These are phyloP conservation scores for Murraya paniculata DNA, from an alignment of 345 rosid species.

Conservation along the genomic window DNA sequence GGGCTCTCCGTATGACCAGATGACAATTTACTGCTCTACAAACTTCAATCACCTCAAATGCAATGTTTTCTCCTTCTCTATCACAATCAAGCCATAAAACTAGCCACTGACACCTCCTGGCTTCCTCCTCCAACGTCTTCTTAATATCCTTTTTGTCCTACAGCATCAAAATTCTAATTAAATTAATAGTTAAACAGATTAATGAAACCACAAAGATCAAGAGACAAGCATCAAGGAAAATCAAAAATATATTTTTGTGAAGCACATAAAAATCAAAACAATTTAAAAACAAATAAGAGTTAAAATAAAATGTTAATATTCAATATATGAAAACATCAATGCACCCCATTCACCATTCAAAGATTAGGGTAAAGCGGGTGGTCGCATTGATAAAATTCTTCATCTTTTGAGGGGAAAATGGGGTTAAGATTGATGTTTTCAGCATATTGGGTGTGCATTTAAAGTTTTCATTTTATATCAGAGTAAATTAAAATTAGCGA, in stretches of 20 bases:
- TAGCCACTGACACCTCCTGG: constrained; percentile 91
- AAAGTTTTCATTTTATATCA: too few relatives aligned
- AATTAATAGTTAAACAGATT: neutral
- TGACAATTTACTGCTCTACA: constrained; percentile 54
- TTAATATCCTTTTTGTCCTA: constrained; percentile 86
- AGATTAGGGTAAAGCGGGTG: too few relatives aligned
- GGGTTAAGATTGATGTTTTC: too few relatives aligned
- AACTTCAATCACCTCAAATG: constrained; percentile 83
- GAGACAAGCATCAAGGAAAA: neutral
- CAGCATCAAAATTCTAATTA: constrained; percentile 4
- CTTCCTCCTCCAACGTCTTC: constrained; percentile 92
- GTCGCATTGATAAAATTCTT: too few relatives aligned
- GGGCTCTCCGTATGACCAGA: constrained; percentile 75
- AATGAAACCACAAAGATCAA: neutral
- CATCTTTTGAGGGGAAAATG: too few relatives aligned
- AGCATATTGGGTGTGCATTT: too few relatives aligned
- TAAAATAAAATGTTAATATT: neutral
- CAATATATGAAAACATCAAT: neutral
- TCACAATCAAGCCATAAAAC: constrained; percentile 98
- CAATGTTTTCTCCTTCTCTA: constrained; percentile 96
- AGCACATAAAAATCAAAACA: neutral
- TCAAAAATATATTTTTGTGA: neutral
- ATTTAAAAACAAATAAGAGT: neutral
- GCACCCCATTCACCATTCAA: too few relatives aligned
- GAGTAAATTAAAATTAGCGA: too few relatives aligned